phyloP scores from a whole-genome alignment of 306 rosid species.

The Abrus pulchellus region DNA sequence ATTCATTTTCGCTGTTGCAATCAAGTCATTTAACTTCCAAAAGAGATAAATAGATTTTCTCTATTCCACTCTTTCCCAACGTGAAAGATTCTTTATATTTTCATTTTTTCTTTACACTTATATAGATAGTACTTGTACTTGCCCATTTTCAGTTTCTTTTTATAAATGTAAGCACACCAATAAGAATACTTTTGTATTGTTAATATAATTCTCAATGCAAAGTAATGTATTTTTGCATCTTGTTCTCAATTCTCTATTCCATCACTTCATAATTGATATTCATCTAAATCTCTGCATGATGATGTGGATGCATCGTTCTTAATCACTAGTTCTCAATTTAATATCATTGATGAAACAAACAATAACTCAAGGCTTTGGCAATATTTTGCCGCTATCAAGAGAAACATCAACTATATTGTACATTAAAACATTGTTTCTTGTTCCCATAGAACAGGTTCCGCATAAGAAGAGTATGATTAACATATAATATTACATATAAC shows the following conservation, averaged over 20 bases:
- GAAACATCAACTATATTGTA: too few species aligned
- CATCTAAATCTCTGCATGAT: too few species aligned
- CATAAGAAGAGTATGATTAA: too few species aligned
- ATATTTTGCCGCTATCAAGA: too few species aligned
- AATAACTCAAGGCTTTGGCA: too few species aligned
- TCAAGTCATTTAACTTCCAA: constrained; percentile 66
- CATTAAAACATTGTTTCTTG: too few species aligned
- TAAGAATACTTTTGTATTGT: constrained; percentile 18
- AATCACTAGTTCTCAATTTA: too few species aligned
- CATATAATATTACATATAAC: too few species aligned
- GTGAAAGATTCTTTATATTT: constrained; percentile 37
- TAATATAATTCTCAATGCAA: not conserved
- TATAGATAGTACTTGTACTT: constrained; percentile 17
- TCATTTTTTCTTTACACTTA: not conserved
- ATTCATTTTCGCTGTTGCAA: constrained; percentile 49
- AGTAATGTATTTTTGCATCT: constrained; percentile 27
- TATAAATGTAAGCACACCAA: constrained; percentile 34
- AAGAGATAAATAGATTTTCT: constrained; percentile 47
- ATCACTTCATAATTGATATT: not conserved
- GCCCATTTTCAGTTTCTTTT: constrained; percentile 8
- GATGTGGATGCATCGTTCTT: too few species aligned
- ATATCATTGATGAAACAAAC: too few species aligned
- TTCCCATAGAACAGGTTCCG: too few species aligned
- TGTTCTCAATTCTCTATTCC: constrained; percentile 7
- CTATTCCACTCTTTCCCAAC: not conserved